Conservation (phyloP, 306 rosid species). For the Trifolium subterraneum region DNA sequence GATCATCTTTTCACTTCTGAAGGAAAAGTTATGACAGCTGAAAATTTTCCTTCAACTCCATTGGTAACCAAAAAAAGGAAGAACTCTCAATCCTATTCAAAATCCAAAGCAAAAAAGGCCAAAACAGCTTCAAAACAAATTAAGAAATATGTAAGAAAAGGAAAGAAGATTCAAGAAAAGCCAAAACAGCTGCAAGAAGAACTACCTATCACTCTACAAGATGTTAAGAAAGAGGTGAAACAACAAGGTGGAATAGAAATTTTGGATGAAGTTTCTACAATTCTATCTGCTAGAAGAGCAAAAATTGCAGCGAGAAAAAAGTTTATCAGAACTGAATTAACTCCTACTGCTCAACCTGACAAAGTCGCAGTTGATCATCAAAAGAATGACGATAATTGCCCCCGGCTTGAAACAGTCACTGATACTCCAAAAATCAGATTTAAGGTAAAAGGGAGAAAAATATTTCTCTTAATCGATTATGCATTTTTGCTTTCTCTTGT, state of each 20-base stretch:
- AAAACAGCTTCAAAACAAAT: constrained; percentile 29
- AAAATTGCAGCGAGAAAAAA: constrained; percentile 49
- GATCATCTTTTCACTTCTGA: constrained; percentile 45
- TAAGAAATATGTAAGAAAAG: background rate
- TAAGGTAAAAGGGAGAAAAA: constrained; percentile 44
- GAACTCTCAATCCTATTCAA: constrained; percentile 43
- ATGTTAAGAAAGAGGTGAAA: constrained; percentile 33
- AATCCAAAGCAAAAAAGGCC: constrained; percentile 36
- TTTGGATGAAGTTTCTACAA: constrained; percentile 25
- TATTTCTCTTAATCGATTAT: background rate
- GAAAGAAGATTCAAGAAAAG: constrained; percentile 25
- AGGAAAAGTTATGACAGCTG: constrained; percentile 16
- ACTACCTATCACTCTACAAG: background rate
- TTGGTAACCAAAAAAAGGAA: constrained; percentile 39
- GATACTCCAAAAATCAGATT: constrained; percentile 18
- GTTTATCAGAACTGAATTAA: constrained; percentile 17
- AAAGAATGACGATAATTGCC: constrained; percentile 18
- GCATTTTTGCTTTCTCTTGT: background rate
- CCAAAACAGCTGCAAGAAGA: constrained; percentile 36
- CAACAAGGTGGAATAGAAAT: background rate
- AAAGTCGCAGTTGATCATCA: constrained; percentile 30
- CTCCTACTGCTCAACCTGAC: constrained; percentile 34
- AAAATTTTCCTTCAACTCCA: constrained; percentile 30
- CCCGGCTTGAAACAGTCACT: constrained; percentile 21
- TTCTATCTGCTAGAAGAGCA: constrained; percentile 48